Evolutionary conservation across 2,329 filamentous ascomycete species (phyloP), one percentile per base, ranked within the genome.

Genomic region (Endothia cerciana): DNA sequence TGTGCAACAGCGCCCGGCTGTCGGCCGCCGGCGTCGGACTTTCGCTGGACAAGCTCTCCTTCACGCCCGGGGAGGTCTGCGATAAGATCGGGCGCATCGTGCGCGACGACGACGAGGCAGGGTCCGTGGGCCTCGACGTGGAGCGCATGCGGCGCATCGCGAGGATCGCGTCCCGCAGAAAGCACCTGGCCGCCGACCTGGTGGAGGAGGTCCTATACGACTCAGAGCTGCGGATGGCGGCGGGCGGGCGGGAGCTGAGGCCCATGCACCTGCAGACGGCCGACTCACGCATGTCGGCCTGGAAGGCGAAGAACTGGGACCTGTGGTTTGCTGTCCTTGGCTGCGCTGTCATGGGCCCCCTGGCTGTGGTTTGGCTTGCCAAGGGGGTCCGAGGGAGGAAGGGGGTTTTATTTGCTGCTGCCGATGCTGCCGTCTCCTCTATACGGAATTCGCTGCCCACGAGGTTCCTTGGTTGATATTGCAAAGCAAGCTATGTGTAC

Each of bases 251-350:
- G 5, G 70, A 71, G 62, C 55, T 72, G 1, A 70, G 73, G 1
- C 77, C 78, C 1, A 80, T 80, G 76, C 79, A 82, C 66, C 71
- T 81, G 13, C 77, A 82, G 70, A 81, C 79, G 2, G 79, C 80
- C 0, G 78, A 81, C 66, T 73, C 74, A 68, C 73, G 79, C 19
- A 82, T 82, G 78, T 72, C 78, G 0, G 47, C 65, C 5, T 80
- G 74, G 72, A 76, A 75, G 57, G 77, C 75, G 0, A 74, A 71
- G 51, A 81, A 81, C 63, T 77, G 74, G 78, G 78, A 81, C 63
- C 68, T 80, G 71, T 60, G 56, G 43, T 47, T 8, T 47, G 43
- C 43, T 11, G 43, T 25, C 19, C 19, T 25, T 4, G 43, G 43
- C 43, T 47, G 43, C 19, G 17, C n/a, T 15, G 43, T 47, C 19